Conservation (phyloP, 495 filamentous ascomycete genomes). For the Aspergillus olivimuriae region DNA sequence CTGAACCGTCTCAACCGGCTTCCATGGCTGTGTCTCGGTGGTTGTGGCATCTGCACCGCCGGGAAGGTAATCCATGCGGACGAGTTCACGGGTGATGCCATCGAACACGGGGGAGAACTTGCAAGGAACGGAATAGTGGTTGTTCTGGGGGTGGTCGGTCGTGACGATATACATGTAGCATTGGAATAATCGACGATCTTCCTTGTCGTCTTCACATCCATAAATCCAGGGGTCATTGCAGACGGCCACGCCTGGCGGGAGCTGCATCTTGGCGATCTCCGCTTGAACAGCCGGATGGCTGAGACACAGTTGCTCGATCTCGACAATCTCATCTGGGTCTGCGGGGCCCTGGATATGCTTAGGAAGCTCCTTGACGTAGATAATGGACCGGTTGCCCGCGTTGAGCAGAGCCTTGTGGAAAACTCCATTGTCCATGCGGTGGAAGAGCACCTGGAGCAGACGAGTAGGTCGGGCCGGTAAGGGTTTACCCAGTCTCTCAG, state of each 20-base stretch:
- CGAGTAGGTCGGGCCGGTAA: constrained; percentile 27
- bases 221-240: constrained; percentile 44
- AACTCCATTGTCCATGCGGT: constrained; percentile 31
- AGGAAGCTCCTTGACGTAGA: constrained; percentile 33
- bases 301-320: constrained; percentile 35
- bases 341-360: constrained; percentile 35
- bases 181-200: constrained; percentile 35
- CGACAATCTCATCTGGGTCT: constrained; percentile 37
- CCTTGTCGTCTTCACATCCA: constrained; percentile 30
- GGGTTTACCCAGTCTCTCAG: constrained; percentile 28
- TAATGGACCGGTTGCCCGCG: constrained; percentile 23
- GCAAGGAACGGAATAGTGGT: constrained; percentile 75
- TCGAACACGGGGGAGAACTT: constrained; percentile 74
- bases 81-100: constrained; percentile 55
- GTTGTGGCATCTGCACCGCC: constrained; percentile 24
- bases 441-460: constrained; percentile 35
- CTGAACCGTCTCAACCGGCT: constrained; percentile 49
- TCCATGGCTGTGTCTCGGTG: constrained; percentile 34
- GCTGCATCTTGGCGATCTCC: constrained; percentile 37
- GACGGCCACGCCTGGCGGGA: constrained; percentile 33
- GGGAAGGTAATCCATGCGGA: constrained; percentile 46
- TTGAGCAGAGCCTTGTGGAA: constrained; percentile 35
- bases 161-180: constrained; percentile 41
- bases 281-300: constrained; percentile 35
- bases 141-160: constrained; percentile 40